These are phyloP conservation scores for Trapa bicornis DNA, from an alignment of 345 rosid species.

Conservation along the genomic window DNA sequence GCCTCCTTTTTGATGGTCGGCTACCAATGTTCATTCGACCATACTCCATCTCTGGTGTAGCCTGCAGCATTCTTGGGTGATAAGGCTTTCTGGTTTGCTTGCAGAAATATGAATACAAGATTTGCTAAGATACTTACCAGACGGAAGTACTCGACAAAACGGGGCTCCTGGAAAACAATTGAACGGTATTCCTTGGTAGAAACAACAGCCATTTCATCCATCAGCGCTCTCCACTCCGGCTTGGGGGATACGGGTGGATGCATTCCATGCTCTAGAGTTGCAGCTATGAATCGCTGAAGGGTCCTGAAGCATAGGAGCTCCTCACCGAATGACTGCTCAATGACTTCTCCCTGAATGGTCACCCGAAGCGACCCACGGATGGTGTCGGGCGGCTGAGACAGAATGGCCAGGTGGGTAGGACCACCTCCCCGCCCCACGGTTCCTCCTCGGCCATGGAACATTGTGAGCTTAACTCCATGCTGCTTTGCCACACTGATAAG, in stretches of 20 bases:
- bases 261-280: slow-evolving; percentile 95
- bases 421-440: slow-evolving; percentile 98
- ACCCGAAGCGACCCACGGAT: slow-evolving; percentile 82
- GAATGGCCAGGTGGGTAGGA: slow-evolving; percentile 91
- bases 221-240: slow-evolving; percentile 89
- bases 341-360: slow-evolving; percentile 94
- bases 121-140: slow-evolving; percentile 35
- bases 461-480: slow-evolving; percentile 73
- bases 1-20: slow-evolving; percentile 81
- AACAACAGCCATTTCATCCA: slow-evolving; percentile 91
- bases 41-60: slow-evolving; percentile 88
- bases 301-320: slow-evolving; percentile 87
- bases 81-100: too few species aligned
- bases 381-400: slow-evolving; percentile 97
- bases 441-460: slow-evolving; percentile 98
- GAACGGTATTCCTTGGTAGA: slow-evolving; percentile 83
- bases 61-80: slow-evolving; percentile 25
- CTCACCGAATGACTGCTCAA: slow-evolving; percentile 88
- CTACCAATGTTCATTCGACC: slow-evolving; percentile 99
- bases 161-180: slow-evolving; percentile 79
- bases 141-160: slow-evolving; percentile 92
- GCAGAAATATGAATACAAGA: too few species aligned
- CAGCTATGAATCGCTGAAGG: slow-evolving; percentile 91
- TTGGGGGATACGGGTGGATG: slow-evolving; percentile 86
- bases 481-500: slow-evolving; percentile 81